A percentile compares a stretch with the other conserved stretches of the same genome.
Conservation (phyloP, 495 filamentous ascomycete species). For the Aspergillus egyptiacus region DNA sequence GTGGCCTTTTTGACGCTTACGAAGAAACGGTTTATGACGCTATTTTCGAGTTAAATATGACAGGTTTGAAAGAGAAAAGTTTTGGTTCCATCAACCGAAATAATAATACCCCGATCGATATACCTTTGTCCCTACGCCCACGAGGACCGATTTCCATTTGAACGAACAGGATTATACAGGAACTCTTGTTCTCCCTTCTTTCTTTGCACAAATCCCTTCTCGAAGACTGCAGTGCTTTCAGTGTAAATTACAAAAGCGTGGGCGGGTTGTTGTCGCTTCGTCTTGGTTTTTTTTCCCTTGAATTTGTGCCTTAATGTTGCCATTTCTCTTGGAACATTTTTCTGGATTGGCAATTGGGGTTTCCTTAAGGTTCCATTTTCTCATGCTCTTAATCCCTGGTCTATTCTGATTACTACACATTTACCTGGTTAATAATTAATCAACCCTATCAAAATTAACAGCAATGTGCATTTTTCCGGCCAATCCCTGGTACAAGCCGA, state of each 20-base stretch:
- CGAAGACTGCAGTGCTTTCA: slow-evolving; percentile 8
- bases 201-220: slow-evolving; percentile 2
- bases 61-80: background rate
- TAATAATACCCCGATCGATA: background rate
- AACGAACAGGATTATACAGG: no score
- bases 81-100: background rate
- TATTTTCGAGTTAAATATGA: background rate
- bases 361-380: no score
- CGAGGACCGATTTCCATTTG: no score
- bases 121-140: background rate
- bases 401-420: no score
- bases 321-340: slow-evolving; percentile 7
- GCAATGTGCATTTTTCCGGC: no score
- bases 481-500: no score
- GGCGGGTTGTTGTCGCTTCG: slow-evolving; percentile 29
- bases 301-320: slow-evolving; percentile 8
- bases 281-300: background rate
- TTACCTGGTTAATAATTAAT: no score
- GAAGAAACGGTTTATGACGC: slow-evolving; percentile 29
- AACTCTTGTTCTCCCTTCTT: slow-evolving; percentile 4
- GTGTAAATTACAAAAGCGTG: slow-evolving; percentile 45
- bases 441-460: no score
- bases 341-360: slow-evolving; percentile 7
- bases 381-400: no score
- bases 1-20: slow-evolving; percentile 19